These are phyloP conservation scores for Blakeslea trispora DNA, from an alignment of 371 early-diverging fungal species.

Conservation along the genomic window DNA sequence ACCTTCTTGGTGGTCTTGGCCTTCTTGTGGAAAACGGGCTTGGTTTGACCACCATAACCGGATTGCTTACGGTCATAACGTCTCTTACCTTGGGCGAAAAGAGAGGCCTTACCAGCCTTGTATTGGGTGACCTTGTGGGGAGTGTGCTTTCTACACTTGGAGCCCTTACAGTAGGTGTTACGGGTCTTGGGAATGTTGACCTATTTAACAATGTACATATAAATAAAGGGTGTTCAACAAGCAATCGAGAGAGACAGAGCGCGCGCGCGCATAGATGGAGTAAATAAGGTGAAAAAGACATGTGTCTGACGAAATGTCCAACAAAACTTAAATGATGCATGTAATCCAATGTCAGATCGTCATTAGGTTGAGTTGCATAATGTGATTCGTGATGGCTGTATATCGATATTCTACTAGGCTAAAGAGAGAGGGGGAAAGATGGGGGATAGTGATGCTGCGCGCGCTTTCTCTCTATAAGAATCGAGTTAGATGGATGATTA, in stretches of 20 bases:
- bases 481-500: conserved; percentile 9
- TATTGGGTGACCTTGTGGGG: conserved; percentile 99
- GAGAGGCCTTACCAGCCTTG: conserved; percentile 99
- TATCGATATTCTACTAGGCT: too few species aligned
- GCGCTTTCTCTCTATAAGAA: background rate
- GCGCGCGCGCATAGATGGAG: too few species aligned
- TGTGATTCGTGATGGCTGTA: too few species aligned
- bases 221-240: too few species aligned
- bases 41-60: conserved; percentile 99
- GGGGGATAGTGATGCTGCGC: background rate
- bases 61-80: conserved; percentile 77
- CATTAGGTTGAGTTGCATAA: too few species aligned
- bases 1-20: conserved; percentile 99
- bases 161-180: conserved; percentile 96
- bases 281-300: too few species aligned
- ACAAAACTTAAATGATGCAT: too few species aligned
- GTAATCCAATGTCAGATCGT: too few species aligned
- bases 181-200: conserved; percentile 97
- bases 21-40: conserved; percentile 95
- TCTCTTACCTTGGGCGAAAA: conserved; percentile 94
- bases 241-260: too few species aligned
- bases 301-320: too few species aligned
- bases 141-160: conserved; percentile 96
- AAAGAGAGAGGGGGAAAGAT: too few species aligned
- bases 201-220: conserved; percentile 40